Evolutionary conservation across 306 rosid species (phyloP).

Genomic region (Castanea crenata): DNA sequence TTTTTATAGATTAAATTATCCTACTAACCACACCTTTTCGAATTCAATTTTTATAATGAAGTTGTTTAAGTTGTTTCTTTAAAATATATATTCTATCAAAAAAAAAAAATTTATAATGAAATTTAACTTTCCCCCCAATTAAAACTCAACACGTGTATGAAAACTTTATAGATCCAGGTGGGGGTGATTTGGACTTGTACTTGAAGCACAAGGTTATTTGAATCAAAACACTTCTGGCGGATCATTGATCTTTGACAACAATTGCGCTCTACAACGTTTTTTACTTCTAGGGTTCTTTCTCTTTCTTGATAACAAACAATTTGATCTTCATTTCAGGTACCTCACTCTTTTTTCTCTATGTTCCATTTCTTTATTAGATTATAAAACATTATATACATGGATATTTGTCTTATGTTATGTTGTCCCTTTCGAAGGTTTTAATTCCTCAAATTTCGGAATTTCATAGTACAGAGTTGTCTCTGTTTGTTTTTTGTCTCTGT

Average conservation of each 20-base stretch:
- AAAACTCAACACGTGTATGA: no score
- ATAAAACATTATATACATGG: neutral
- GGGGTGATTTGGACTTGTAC: no score
- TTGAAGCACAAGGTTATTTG: neutral
- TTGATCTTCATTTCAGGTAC: neutral
- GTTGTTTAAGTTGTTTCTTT: no score
- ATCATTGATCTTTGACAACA: neutral
- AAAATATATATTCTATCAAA: no score
- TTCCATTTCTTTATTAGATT: neutral
- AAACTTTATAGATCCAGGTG: no score
- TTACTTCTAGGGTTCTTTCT: neutral
- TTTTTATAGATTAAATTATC: no score
- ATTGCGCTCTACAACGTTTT: neutral
- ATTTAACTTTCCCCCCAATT: no score
- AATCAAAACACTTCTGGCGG: neutral
- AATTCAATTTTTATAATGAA: no score
- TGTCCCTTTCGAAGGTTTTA: neutral
- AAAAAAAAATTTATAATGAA: no score
- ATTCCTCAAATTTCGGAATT: neutral
- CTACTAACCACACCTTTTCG: no score
- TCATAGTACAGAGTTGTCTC: neutral
- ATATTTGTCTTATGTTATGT: neutral
- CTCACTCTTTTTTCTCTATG: neutral
- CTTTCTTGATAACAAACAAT: neutral
- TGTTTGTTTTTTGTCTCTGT: neutral